Conservation (phyloP, 2,329 filamentous ascomycete species). For the Fusarium kyushuense region DNA sequence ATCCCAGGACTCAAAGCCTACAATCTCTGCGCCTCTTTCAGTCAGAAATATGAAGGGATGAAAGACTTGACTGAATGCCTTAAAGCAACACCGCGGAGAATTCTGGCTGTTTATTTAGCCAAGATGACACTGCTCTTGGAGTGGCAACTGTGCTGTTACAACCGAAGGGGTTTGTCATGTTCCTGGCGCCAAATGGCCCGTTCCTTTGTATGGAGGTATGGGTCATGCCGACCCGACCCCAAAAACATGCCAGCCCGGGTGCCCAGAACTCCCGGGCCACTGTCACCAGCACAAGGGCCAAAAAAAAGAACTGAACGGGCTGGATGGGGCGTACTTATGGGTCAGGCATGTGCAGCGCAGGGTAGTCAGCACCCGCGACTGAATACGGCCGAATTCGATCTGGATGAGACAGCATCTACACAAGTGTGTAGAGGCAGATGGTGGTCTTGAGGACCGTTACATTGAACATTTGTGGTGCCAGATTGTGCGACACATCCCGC, state of each 20-base stretch:
- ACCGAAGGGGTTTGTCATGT: slow-evolving; percentile 13
- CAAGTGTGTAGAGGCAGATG: slow-evolving; percentile 40
- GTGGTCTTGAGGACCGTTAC: slow-evolving; percentile 29
- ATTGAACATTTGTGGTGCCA: slow-evolving; percentile 27
- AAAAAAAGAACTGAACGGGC: slow-evolving; percentile 19
- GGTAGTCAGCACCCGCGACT: slow-evolving; percentile 29
- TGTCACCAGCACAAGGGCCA: slow-evolving; percentile 25
- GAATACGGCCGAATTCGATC: slow-evolving; percentile 29
- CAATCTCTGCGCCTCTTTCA: slow-evolving; percentile 43
- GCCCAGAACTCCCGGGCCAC: slow-evolving; percentile 12
- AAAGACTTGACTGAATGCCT: slow-evolving; percentile 24
- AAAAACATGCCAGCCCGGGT: slow-evolving; percentile 12
- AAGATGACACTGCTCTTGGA: neutral
- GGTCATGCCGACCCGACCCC: slow-evolving; percentile 38
- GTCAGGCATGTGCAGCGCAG: slow-evolving; percentile 2
- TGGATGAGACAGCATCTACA: slow-evolving; percentile 43
- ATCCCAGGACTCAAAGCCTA: slow-evolving; percentile 47
- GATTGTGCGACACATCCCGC: slow-evolving; percentile 42
- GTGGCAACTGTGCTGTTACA: slow-evolving; percentile 16
- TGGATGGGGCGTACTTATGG: neutral
- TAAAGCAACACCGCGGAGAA: slow-evolving; percentile 5
- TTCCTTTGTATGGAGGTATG: slow-evolving; percentile 23
- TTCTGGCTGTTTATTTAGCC: neutral
- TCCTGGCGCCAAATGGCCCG: slow-evolving; percentile 33
- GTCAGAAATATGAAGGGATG: slow-evolving; percentile 31